A percentile compares a stretch with the other conserved stretches of the same genome.
phyloP scores from a whole-genome alignment of 2,329 filamentous ascomycete genomes.

The Clonostachys sp. region DNA sequence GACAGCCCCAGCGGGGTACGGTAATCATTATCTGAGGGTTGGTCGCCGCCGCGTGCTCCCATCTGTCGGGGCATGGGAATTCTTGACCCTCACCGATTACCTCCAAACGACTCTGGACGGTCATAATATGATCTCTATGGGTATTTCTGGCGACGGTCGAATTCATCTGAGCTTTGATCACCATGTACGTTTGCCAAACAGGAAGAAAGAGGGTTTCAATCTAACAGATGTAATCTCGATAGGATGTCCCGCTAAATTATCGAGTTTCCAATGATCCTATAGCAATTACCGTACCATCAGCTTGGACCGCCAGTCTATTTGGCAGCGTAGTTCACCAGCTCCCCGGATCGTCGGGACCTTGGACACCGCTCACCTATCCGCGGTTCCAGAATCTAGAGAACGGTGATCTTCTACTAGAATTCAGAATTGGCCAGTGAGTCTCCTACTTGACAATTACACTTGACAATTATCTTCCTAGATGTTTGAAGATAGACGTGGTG shows the following conservation, averaged over 20 bases:
- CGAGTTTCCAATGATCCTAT: constrained; percentile 6
- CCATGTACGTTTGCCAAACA: constrained; percentile 3
- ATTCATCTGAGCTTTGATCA: constrained; percentile 13
- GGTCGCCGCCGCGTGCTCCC: constrained; percentile 5
- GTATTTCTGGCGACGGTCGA: constrained; percentile 8
- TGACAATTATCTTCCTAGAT: no score
- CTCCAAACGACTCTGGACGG: constrained; percentile 10
- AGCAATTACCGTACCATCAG: constrained; percentile 2
- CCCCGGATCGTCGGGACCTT: constrained; percentile 6
- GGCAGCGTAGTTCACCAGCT: constrained; percentile 6
- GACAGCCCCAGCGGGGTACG: constrained; percentile 7
- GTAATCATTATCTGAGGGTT: constrained; percentile 8
- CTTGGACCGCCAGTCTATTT: constrained; percentile 8
- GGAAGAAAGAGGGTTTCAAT: no score
- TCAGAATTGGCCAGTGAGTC: constrained; percentile 6
- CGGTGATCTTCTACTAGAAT: constrained; percentile 9
- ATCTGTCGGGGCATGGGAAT: constrained; percentile 7
- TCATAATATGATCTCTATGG: constrained; percentile 12
- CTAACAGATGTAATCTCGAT: no score
- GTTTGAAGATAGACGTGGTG: neutral
- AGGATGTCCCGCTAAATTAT: constrained; percentile 12
- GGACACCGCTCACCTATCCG: constrained; percentile 11
- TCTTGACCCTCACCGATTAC: constrained; percentile 10
- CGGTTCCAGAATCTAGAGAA: constrained; percentile 7
- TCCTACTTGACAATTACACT: no score